phyloP scores from a whole-genome alignment of 169 alveolate species.

The Plasmodium coatneyi region DNA sequence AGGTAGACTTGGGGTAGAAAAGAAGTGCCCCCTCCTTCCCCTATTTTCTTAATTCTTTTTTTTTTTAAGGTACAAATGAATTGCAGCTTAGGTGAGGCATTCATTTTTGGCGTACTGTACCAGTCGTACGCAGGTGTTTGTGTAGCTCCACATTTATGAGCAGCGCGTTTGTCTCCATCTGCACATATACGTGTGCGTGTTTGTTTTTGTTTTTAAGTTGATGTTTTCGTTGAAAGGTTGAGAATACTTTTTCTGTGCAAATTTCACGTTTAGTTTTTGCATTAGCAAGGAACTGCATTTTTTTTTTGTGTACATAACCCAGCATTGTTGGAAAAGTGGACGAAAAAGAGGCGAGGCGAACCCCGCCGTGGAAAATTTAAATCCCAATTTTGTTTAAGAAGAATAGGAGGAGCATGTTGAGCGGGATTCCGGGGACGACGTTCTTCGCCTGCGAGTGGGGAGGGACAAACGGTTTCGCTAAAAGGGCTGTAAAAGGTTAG shows the following conservation, averaged over 20 bases:
- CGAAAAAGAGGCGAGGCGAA: background rate
- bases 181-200: background rate
- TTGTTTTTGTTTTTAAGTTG: slow-evolving; percentile 7
- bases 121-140: background rate
- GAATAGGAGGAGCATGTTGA: slow-evolving; percentile 41
- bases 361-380: slow-evolving; percentile 4
- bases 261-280: background rate
- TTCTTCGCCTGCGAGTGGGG: slow-evolving; percentile 14
- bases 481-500: background rate
- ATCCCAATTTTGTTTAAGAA: slow-evolving; percentile 32
- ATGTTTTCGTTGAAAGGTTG: background rate
- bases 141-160: background rate
- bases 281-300: background rate
- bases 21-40: background rate
- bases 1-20: slow-evolving; percentile 36
- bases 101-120: background rate
- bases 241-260: background rate
- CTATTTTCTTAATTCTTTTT: background rate
- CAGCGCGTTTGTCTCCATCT: background rate
- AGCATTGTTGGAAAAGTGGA: background rate
- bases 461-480: background rate
- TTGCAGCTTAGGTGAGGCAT: background rate
- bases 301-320: background rate
- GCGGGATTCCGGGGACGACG: slow-evolving; percentile 52
- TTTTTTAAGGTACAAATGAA: background rate